Base-by-base conservation (phyloP, 495 filamentous ascomycete genomes). In the Podospora australis region DNA sequence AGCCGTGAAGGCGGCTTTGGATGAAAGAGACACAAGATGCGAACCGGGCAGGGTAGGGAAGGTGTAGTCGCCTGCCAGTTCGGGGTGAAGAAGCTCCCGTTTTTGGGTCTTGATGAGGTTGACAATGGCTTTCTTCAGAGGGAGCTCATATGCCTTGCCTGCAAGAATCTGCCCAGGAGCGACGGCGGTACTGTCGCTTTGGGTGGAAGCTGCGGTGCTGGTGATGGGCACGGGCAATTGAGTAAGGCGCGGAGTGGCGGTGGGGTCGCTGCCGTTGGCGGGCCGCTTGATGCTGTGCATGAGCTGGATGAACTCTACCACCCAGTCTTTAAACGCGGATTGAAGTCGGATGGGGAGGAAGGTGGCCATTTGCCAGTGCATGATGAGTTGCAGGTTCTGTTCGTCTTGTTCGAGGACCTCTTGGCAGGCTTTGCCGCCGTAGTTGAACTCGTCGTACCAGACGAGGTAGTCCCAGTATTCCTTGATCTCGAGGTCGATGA, bases 391-490 rank as follows among this genome's bases (percentile, higher is more conserved):
- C 16, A 99, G 76, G n/a, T 79, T 72, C 63, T 96, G 90, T 24
- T 86, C 78, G 41, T 96, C 91, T 17, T 61, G 64, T 59, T 94
- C 92, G 22, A 84, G 74, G 9, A 96, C 87, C 55, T 92, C 79
- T 24, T 80, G 77, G 59, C 86, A 92, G 2, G 88, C 94, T 59
- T 92, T 95, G 46, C 92, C 92, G 44, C 92, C 92, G 63, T 96
- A 96, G 67, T 99, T 99, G 71, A 90, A 92, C 67, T 95, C 90
- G 63, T 99, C 92, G 52, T 96, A 96, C 92, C 92, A 99, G n/a
- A 95, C 82, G 0, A 99, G 81, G 64, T 96, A 97, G 61, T 99
- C 92, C 92, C 92, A 99, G 63, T 97, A 99, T 63, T 99, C 92
- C 56, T 90, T 95, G 63, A 99, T 95, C 55, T 96, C 87, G 8